Percentiles rank a stretch among this genome's conserved stretches.
phyloP scores from a whole-genome alignment of 2,329 filamentous ascomycete species.

The Chalara sp. region DNA sequence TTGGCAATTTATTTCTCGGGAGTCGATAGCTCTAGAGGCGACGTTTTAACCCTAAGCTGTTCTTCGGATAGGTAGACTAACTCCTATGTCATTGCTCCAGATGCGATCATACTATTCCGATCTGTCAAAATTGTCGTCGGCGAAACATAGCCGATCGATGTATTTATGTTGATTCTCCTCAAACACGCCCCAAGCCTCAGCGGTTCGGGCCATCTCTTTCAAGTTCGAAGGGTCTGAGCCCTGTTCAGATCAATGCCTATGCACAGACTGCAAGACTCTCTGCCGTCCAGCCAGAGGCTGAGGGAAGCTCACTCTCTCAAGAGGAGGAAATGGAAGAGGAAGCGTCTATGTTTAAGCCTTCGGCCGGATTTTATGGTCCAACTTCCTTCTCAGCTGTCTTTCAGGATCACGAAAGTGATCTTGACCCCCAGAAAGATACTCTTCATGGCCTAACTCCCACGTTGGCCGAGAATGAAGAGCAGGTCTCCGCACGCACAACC shows the following conservation, averaged over 20 bases:
- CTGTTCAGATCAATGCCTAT: not conserved
- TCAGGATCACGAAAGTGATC: constrained; percentile 21
- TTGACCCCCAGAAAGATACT: constrained; percentile 17
- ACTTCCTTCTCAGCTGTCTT: constrained; percentile 27
- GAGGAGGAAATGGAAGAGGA: not conserved
- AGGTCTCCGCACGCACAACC: constrained; percentile 17
- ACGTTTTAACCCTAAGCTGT: no score
- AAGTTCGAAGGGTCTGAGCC: not conserved
- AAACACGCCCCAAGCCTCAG: not conserved
- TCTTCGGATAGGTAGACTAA: no score
- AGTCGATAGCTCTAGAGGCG: no score
- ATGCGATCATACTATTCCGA: not conserved
- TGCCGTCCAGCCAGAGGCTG: not conserved
- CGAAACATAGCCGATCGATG: not conserved
- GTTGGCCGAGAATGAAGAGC: constrained; percentile 14
- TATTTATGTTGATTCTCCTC: not conserved
- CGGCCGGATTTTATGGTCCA: constrained; percentile 22
- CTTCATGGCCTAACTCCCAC: constrained; percentile 20
- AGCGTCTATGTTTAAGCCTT: not conserved
- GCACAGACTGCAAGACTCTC: not conserved
- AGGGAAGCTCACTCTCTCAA: not conserved
- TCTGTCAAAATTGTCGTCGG: not conserved
- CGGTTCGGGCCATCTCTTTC: not conserved
- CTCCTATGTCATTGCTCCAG: no score
- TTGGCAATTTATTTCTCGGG: no score